Evolutionary conservation across 345 rosid species (phyloP), one percentile per base, ranked within the genome.

Genomic region (Gossypium australe): DNA sequence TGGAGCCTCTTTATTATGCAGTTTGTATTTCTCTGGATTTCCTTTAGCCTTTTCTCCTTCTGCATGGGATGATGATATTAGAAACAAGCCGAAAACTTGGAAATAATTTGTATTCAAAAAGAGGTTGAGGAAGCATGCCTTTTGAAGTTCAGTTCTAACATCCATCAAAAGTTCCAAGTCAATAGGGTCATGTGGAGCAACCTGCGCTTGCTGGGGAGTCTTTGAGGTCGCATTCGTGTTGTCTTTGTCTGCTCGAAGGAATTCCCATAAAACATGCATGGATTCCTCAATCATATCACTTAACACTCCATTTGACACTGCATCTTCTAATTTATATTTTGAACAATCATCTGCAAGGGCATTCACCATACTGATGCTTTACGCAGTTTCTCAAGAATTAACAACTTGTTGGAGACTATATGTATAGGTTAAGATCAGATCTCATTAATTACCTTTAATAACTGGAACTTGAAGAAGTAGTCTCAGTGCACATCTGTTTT

Each of bases 41-140:
- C 98, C 78, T 93, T 89, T 17, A 95, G 81, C 84, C 78, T 89
- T 78, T 77, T 87, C 80, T 83, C 96, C 81, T 89, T 91, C 99
- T 95, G 87, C 55, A 69, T 58, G 49, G 22, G 14, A 22, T 5
- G 1, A 22, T 16, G 16, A 17, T 38, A 24, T 56, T 11, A 57
- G 61, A 57, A 57, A 20, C n/a, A 7, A 43, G 41, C n/a, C 13
- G 11, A 34, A 62, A 63, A 34, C 62, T 9, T 25, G 58, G 4
- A 38, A 25, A 22, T 34, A 34, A 27, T 22, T 48, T 11, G 22
- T 55, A 44, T n/a, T 63, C 9, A 7, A 58, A 7, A 58, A 45
- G 74, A 51, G 45, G 16, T 24, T 47, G 7, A 22, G 52, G 47
- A 48, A 79, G 7, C 51, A 64, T 22, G 88, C 98, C 94, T 91